phyloP scores from a whole-genome alignment of 805 yeast genomes.

The Brettanomyces anomalus region DNA sequence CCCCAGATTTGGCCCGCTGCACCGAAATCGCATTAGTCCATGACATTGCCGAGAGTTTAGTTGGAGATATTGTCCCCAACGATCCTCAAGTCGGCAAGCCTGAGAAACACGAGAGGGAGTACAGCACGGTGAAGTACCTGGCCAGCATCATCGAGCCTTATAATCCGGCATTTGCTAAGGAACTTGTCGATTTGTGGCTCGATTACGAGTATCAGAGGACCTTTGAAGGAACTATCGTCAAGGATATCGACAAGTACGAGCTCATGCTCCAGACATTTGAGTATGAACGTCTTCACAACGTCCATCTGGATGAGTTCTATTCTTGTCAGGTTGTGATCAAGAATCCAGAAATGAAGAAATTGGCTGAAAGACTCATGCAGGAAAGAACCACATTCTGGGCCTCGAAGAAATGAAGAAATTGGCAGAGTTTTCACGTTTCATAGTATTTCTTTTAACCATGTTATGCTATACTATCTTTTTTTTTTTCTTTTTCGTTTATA shows the following conservation, averaged over 20 bases:
- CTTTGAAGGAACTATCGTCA: constrained; percentile 80
- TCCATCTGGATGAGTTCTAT: constrained; percentile 64
- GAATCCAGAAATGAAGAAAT: constrained; percentile 57
- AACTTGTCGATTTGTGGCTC: constrained; percentile 66
- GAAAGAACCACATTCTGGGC: constrained; percentile 33
- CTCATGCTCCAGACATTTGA: constrained; percentile 75
- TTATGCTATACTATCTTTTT: too few species aligned
- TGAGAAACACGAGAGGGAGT: constrained; percentile 82
- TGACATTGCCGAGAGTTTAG: constrained; percentile 89
- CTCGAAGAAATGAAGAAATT: neutral
- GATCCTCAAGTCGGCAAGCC: constrained; percentile 54
- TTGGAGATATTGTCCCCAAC: constrained; percentile 89
- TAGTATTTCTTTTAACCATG: too few species aligned
- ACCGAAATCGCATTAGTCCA: constrained; percentile 82
- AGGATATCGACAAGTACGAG: constrained; percentile 90
- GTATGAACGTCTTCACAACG: constrained; percentile 62
- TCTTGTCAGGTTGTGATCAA: constrained; percentile 52
- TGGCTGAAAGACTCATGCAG: constrained; percentile 52
- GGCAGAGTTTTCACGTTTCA: too few species aligned
- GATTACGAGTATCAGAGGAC: constrained; percentile 83
- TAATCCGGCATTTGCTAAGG: constrained; percentile 51
- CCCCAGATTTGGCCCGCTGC: constrained; percentile 53
- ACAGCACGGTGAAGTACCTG: constrained; percentile 59
- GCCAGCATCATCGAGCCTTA: constrained; percentile 54
- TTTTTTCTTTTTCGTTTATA: too few species aligned